These are phyloP conservation scores for Fusarium dlaminii DNA, from an alignment of 2,329 filamentous ascomycete genomes.

Conservation along the genomic window DNA sequence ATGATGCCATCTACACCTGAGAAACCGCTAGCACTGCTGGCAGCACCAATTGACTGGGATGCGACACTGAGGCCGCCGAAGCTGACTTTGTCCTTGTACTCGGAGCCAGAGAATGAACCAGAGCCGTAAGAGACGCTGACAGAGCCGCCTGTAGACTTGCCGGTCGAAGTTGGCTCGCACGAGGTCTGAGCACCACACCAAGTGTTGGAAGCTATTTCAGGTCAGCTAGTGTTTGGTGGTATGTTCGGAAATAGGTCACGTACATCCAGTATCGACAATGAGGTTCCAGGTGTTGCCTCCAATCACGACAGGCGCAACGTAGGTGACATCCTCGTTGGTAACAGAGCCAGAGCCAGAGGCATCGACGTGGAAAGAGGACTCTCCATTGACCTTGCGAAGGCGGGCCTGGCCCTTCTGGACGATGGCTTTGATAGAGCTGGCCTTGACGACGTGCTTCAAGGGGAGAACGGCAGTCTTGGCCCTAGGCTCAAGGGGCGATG, in stretches of 20 bases:
- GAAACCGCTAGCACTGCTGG: neutral
- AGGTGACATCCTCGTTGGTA: neutral
- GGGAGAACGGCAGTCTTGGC: neutral
- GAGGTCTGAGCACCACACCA: neutral
- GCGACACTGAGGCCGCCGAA: neutral
- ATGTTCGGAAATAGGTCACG: fast-evolving
- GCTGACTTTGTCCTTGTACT: neutral
- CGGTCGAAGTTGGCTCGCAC: neutral
- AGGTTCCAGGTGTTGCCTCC: neutral
- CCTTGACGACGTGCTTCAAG: neutral
- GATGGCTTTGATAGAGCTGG: neutral
- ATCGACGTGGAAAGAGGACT: neutral
- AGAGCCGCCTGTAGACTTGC: neutral
- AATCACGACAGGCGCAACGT: neutral
- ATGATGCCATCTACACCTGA: neutral
- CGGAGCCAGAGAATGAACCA: neutral
- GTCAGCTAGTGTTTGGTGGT: fast-evolving
- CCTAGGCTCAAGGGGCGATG: neutral
- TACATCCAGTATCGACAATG: neutral
- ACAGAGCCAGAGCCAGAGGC: neutral
- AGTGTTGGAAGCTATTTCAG: neutral
- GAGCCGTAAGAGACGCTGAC: neutral
- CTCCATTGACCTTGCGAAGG: neutral
- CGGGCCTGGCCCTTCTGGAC: neutral
- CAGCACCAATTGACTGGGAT: neutral